Evolutionary conservation across 2,329 filamentous ascomycete species (phyloP).

Genomic region (Fusarium sp.): DNA sequence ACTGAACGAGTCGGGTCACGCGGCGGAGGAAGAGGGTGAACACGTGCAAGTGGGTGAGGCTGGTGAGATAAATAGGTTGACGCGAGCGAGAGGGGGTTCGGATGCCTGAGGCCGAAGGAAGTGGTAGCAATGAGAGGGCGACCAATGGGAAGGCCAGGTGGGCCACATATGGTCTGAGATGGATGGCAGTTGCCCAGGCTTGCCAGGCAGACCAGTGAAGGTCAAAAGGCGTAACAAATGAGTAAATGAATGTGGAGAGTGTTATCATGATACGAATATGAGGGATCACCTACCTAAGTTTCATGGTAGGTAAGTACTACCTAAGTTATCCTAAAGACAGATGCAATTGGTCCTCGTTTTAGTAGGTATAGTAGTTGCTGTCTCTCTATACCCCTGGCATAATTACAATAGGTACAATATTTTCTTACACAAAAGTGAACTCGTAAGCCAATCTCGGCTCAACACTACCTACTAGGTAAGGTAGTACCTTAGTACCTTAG

Average conservation of each 20-base stretch:
- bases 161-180: constrained; percentile 44
- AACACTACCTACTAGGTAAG: too few species aligned
- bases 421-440: too few species aligned
- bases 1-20: constrained; percentile 55
- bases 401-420: too few species aligned
- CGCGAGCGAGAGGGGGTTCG: constrained; percentile 24
- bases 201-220: constrained; percentile 8
- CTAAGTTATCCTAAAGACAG: too few species aligned
- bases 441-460: too few species aligned
- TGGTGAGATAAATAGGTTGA: constrained; percentile 53
- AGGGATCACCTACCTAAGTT: background rate
- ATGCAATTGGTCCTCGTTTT: too few species aligned
- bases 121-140: constrained; percentile 16
- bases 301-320: too few species aligned
- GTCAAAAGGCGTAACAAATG: constrained; percentile 22
- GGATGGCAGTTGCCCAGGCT: constrained; percentile 33
- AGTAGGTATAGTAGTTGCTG: too few species aligned
- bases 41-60: constrained; percentile 58
- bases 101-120: constrained; percentile 44
- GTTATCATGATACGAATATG: constrained; percentile 4
- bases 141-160: constrained; percentile 39
- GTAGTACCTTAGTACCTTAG: too few species aligned
- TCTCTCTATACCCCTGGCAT: too few species aligned
- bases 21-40: constrained; percentile 55
- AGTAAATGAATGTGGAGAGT: constrained; percentile 29